Conservation (phyloP, 2,329 filamentous ascomycete genomes). For the Ustulina deusta region DNA sequence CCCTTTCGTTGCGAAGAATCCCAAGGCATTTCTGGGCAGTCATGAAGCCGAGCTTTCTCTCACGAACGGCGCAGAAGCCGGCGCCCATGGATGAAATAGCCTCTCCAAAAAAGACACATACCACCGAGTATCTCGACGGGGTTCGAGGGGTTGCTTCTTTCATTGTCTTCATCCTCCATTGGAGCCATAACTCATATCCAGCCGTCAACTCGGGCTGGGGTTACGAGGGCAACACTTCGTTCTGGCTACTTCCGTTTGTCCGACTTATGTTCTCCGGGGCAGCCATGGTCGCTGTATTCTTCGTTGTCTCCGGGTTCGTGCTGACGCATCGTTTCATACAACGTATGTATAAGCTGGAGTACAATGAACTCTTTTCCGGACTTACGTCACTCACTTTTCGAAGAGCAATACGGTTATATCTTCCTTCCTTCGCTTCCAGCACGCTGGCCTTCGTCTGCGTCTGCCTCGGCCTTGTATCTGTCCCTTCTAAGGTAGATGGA, state of each 20-base stretch:
- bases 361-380: constrained; percentile 45
- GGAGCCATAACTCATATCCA: constrained; percentile 49
- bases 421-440: constrained; percentile 55
- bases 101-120: constrained; percentile 41
- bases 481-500: constrained; percentile 45
- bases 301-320: constrained; percentile 58
- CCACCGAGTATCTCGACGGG: constrained; percentile 57
- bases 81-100: constrained; percentile 33
- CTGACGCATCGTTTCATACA: constrained; percentile 55
- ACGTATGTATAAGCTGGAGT: constrained; percentile 50
- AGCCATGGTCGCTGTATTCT: constrained; percentile 58
- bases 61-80: constrained; percentile 33
- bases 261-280: constrained; percentile 55
- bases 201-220: constrained; percentile 51
- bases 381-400: constrained; percentile 58
- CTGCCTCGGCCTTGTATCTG: constrained; percentile 43
- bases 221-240: constrained; percentile 49
- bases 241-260: constrained; percentile 55
- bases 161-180: constrained; percentile 56
- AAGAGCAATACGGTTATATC: constrained; percentile 56
- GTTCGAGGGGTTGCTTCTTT: constrained; percentile 56
- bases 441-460: constrained; percentile 52
- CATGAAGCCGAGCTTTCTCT: constrained; percentile 48
- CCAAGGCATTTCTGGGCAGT: constrained; percentile 42
- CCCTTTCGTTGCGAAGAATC: constrained; percentile 36